Conservation (phyloP, 768 basidiomycete species). For the Termitomyces eurrhizus region DNA sequence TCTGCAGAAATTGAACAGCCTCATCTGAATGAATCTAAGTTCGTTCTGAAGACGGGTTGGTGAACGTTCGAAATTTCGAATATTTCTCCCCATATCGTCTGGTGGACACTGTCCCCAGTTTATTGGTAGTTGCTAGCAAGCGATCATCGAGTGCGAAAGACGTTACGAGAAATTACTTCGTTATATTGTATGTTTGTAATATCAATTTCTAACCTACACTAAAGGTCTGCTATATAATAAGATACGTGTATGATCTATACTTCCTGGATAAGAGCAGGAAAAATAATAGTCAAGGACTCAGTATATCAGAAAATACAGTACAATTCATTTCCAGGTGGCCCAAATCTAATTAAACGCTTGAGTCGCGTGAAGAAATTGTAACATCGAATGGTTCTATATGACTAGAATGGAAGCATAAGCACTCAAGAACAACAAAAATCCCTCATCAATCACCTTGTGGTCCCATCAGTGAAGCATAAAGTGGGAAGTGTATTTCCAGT, state of each 20-base stretch:
- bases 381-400: conserved; percentile 22
- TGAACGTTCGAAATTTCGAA: too few relatives aligned
- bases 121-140: not conserved
- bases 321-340: not conserved
- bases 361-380: conserved; percentile 11
- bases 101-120: too few relatives aligned
- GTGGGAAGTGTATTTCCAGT: conserved; percentile 7
- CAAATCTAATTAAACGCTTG: too few relatives aligned
- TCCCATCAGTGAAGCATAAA: conserved; percentile 26
- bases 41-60: too few relatives aligned
- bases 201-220: not conserved
- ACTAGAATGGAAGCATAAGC: conserved; percentile 5
- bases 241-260: not conserved
- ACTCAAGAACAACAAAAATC: not conserved
- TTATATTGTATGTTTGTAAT: not conserved
- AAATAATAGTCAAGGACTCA: not conserved
- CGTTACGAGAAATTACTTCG: not conserved
- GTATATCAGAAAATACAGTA: not conserved
- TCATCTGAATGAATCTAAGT: not conserved
- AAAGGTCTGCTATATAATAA: too few relatives aligned
- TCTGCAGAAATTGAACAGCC: not conserved
- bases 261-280: too few relatives aligned
- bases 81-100: too few relatives aligned
- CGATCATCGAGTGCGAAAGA: too few relatives aligned
- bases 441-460: conserved; percentile 24